Base-by-base conservation (phyloP, 2,329 filamentous ascomycete genomes). In the Pestalotiopsis sp. region DNA sequence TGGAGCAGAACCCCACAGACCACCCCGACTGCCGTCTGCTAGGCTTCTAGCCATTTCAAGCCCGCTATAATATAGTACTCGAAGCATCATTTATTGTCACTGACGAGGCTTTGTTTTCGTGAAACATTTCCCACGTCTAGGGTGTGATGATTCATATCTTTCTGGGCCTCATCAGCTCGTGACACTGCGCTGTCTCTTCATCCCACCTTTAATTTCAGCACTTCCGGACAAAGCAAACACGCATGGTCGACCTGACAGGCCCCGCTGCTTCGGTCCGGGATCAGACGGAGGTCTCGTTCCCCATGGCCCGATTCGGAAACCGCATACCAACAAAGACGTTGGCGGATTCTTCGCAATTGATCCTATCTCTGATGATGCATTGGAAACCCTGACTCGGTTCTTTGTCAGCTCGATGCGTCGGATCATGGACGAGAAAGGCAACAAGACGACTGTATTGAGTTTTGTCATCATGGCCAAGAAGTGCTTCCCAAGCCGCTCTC, bases 221-320 rank as follows among this genome's bases (percentile, higher is more conserved):
- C 38, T 49, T 25, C 17, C 39, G 13, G 27, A n/a, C 62, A 23
- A 65, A 52, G 62, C 23, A 65, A 65, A 23, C 36, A 31, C 31
- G 62, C 49, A 17, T 36, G 41, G 12, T 13, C 36, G 49, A 14
- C 25, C 12, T 13, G 45, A 23, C 31, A 23, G 20, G 52, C 52
- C 52, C 52, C 63, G 63, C 63, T 45, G 25, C 25, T 36, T 66
- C 63, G 63, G 63, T 66, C 63, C 63, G 63, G 36, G 25, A 45
- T 27, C 63, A 56, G 49, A 66, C 63, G 63, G 63, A 66, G 31
- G 49, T 12, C 63, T 25, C 27, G 41, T 66, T 66, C 63, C 39
- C 63, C 49, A 27, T 66, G 39, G 12, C 63, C 63, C 20, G 52
- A 31, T 66, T 49, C 45, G 49, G 63, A 66, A 56, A 66, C 41